phyloP scores from a whole-genome alignment of 2,329 filamentous ascomycete species.

The Cladosporium austrohemisphaericum region DNA sequence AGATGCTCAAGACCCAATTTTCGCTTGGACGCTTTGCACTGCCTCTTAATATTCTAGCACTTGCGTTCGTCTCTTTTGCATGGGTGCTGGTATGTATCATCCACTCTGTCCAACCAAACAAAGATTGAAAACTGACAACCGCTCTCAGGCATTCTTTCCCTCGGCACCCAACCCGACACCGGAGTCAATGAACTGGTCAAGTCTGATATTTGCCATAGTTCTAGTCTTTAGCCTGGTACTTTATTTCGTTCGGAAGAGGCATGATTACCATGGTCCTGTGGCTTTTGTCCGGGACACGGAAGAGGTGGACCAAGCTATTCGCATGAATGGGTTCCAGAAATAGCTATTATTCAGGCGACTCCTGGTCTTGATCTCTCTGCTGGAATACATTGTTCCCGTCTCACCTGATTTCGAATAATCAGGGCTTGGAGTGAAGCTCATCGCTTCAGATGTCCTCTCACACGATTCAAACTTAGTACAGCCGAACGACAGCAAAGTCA shows the following conservation, averaged over 20 bases:
- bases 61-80: slow-evolving; percentile 19
- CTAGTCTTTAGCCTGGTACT: not conserved
- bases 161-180: slow-evolving; percentile 24
- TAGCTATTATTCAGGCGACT: not conserved
- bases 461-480: too few relatives aligned
- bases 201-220: slow-evolving; percentile 22
- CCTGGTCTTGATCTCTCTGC: too few relatives aligned
- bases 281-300: not conserved
- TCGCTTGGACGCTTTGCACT: slow-evolving; percentile 31
- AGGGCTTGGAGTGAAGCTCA: too few relatives aligned
- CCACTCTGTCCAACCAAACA: slow-evolving; percentile 4
- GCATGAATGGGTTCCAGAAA: not conserved
- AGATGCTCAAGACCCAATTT: slow-evolving; percentile 29
- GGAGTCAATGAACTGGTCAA: slow-evolving; percentile 23
- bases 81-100: slow-evolving; percentile 17
- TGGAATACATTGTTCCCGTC: too few relatives aligned
- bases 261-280: slow-evolving; percentile 4
- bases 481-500: too few relatives aligned
- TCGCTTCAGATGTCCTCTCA: too few relatives aligned
- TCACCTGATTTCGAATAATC: too few relatives aligned
- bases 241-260: not conserved
- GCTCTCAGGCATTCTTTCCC: slow-evolving; percentile 20
- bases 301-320: slow-evolving; percentile 2
- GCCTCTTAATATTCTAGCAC: slow-evolving; percentile 15
- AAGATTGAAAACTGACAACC: not conserved